Conservation (phyloP, 75 land plant genomes). For the Selaginella tamariscina region DNA sequence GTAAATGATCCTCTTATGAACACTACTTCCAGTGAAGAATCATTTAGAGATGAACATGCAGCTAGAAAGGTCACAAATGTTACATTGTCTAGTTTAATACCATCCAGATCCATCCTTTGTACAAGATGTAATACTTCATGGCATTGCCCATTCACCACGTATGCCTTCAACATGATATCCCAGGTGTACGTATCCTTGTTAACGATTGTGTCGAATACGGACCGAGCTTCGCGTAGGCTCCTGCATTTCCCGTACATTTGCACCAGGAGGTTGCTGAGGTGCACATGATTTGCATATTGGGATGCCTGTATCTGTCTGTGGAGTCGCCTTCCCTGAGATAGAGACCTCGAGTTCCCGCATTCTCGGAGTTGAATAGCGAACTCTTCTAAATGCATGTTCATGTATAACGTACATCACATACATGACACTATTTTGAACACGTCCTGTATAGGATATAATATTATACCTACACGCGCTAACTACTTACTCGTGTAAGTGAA, state of each 20-base stretch:
- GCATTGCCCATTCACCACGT: not conserved
- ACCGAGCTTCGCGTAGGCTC: not conserved
- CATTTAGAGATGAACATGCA: not conserved
- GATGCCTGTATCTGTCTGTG: not conserved
- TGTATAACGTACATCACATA: no score
- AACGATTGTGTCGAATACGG: not conserved
- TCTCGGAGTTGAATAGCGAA: not conserved
- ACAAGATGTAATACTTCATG: not conserved
- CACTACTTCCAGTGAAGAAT: not conserved
- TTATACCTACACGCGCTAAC: no score
- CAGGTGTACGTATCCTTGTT: not conserved
- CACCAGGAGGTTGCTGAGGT: not conserved
- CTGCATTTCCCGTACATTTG: constrained; percentile 12
- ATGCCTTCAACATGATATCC: constrained; percentile 4
- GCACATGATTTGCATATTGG: not conserved
- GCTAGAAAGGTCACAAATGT: not conserved
- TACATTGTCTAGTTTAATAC: not conserved
- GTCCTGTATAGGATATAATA: no score
- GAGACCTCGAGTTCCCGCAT: not conserved
- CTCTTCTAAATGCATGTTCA: no score
- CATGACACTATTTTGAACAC: no score
- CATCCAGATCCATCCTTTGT: not conserved
- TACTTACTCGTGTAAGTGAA: no score
- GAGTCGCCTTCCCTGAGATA: not conserved
- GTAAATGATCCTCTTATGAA: not conserved